Evolutionary conservation across 179 eudicot species (phyloP), one percentile per base, ranked within the genome.

Genomic region (Carnegiea gigantea): DNA sequence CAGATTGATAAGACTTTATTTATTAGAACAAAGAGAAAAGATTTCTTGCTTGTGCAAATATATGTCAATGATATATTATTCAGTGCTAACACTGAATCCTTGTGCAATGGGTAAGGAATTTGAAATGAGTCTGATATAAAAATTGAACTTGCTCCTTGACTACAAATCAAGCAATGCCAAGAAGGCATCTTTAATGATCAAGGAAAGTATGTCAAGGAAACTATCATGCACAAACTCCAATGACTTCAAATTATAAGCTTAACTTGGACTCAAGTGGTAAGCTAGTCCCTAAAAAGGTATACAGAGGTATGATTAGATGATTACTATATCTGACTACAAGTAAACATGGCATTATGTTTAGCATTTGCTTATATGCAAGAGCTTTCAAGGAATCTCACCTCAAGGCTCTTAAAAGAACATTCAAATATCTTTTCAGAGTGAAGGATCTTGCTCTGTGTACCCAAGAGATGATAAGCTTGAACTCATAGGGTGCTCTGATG

Each of bases 21-120:
- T 23, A 17, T 4, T 33, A 26, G 48, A 7, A 0, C 49, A 6
- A 24, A 1, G 26, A 40, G 23, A 11, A 43, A 23, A 51, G 67
- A 51, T 7, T 51, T 14, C 13, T 6, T 70, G 0, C 36, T 71
- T 28, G 72, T 72, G 1, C 77, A 82, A 60, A 71, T 77, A 5
- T 77, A 70, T 46, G 70, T 82, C 0, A 72, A 82, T 71, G 78
- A 78, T 40, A 78, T 73, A 9, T 38, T 77, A 9, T 48, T 48
- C 11, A 9, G 53, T 48, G 15, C 9, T 11, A 11, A 8, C 11
- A 48, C 7, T 48, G 9, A 48, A 48, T 9, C 15, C 53, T 48
- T 48, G 9, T 48, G 53, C 15, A 1, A 48, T 9, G 12, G 8
- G 53, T 9, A 48, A 11, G 3, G 53, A 48, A 48, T 48, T 48